phyloP scores from a whole-genome alignment of 1,284 basidiomycete species.

The Abortiporus biennis region DNA sequence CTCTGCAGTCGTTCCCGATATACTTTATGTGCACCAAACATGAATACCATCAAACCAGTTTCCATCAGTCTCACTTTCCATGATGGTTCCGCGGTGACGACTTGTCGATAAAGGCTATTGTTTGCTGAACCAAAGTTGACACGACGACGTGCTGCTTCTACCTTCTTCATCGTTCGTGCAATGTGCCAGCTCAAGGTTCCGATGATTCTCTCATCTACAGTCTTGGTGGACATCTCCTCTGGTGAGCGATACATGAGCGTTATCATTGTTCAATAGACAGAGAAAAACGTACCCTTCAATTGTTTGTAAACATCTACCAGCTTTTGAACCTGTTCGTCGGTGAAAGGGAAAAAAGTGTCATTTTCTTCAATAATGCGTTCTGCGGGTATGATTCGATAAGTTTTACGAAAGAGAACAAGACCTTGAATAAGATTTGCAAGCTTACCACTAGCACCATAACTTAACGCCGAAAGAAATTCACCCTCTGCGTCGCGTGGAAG shows the following conservation, averaged over 20 bases:
- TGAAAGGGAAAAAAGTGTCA: conserved; percentile 12
- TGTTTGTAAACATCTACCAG: conserved; percentile 13
- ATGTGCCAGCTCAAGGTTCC: conserved; percentile 14
- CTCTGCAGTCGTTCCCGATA: conserved; percentile 15
- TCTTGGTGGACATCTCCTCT: too few species aligned
- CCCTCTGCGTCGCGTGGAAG: conserved; percentile 14
- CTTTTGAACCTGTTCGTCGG: conserved; percentile 11
- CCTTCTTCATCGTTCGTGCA: conserved; percentile 12
- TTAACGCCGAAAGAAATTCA: conserved; percentile 19
- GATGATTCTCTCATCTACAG: too few species aligned
- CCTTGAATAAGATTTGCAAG: background rate
- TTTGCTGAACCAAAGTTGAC: conserved; percentile 9
- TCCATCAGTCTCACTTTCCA: conserved; percentile 9
- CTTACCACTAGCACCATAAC: conserved; percentile 17
- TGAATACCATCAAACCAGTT: conserved; percentile 7
- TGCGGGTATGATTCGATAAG: background rate
- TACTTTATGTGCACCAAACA: conserved; percentile 14
- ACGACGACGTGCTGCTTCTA: conserved; percentile 11
- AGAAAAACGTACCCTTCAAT: conserved; percentile 2
- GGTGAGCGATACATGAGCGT: too few species aligned
- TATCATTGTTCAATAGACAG: too few species aligned
- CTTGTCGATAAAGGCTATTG: conserved; percentile 6
- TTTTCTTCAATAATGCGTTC: conserved; percentile 10
- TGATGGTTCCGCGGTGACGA: conserved; percentile 1
- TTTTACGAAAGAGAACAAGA: background rate